Evolutionary conservation across 148 eudicot species (phyloP).

Genomic region (Arbutus unedo): DNA sequence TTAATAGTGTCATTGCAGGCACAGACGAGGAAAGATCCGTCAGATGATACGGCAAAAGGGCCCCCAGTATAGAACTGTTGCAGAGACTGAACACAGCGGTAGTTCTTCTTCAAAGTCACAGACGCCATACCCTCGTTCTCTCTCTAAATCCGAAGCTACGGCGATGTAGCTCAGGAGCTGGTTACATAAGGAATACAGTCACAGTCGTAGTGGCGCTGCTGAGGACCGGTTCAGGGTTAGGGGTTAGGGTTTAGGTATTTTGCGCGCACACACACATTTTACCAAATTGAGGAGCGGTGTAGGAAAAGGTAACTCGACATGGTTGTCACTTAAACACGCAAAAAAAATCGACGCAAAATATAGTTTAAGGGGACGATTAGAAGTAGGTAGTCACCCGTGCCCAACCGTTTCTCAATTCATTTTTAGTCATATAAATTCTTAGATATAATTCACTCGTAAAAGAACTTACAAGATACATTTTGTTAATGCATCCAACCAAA

Average conservation of each 20-base stretch:
- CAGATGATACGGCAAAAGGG: conserved; percentile 67
- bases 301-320: too few relatives aligned
- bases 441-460: not conserved
- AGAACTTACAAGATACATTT: not conserved
- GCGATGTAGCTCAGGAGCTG: not conserved
- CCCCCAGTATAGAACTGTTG: conserved; percentile 92
- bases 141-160: conserved; percentile 1
- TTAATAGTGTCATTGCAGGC: conserved; percentile 74
- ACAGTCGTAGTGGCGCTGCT: not conserved
- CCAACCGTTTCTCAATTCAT: too few relatives aligned
- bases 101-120: conserved; percentile 58
- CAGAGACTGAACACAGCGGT: conserved; percentile 54
- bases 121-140: conserved; percentile 51
- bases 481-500: too few relatives aligned
- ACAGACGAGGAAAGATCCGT: conserved; percentile 71
- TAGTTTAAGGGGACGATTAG: too few relatives aligned
- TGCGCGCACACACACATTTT: too few relatives aligned
- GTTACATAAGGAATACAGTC: not conserved
- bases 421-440: too few relatives aligned
- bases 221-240: too few relatives aligned
- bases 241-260: too few relatives aligned
- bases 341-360: too few relatives aligned
- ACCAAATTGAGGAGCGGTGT: too few relatives aligned
- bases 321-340: too few relatives aligned
- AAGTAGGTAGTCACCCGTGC: too few relatives aligned